Evolutionary conservation across 2,329 filamentous ascomycete species (phyloP).

Genomic region (Periconia sp.): DNA sequence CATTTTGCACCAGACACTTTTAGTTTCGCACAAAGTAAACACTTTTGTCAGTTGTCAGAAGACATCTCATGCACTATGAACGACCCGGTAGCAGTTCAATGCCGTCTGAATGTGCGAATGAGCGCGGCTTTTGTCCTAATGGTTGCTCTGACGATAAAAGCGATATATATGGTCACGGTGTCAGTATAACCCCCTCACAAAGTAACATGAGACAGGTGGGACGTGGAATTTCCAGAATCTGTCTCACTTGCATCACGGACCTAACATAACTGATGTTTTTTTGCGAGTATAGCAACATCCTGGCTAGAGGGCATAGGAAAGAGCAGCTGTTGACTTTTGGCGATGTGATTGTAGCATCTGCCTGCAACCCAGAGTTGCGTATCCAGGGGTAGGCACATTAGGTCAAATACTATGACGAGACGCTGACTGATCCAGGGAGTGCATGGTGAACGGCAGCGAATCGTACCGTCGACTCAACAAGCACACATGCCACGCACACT

Average conservation of each 20-base stretch:
- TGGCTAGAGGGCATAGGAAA: constrained; percentile 26
- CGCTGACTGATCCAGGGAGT: constrained; percentile 13
- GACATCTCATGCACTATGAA: constrained; percentile 11
- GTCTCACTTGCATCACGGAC: no score
- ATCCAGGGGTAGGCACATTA: constrained; percentile 16
- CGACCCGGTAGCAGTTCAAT: constrained; percentile 10
- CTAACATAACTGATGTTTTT: no score
- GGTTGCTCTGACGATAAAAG: constrained; percentile 25
- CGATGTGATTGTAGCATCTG: constrained; percentile 33
- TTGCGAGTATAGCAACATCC: constrained; percentile 13
- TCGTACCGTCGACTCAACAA: constrained; percentile 21
- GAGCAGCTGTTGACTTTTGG: constrained; percentile 34
- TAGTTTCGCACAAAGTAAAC: neutral
- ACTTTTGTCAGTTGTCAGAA: constrained; percentile 1
- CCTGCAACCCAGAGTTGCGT: constrained; percentile 26
- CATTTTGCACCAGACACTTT: neutral
- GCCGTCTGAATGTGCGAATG: constrained; percentile 35
- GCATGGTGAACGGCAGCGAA: constrained; percentile 35
- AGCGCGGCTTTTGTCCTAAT: constrained; percentile 31
- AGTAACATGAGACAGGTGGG: neutral
- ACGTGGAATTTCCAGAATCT: no score
- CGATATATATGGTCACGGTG: constrained; percentile 32
- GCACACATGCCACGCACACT: constrained; percentile 37
- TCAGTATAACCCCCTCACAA: neutral
- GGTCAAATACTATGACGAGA: neutral